Evolutionary conservation across 768 basidiomycete species (phyloP), one percentile per base, ranked within the genome.

Genomic region (Tylopilus intermedius): DNA sequence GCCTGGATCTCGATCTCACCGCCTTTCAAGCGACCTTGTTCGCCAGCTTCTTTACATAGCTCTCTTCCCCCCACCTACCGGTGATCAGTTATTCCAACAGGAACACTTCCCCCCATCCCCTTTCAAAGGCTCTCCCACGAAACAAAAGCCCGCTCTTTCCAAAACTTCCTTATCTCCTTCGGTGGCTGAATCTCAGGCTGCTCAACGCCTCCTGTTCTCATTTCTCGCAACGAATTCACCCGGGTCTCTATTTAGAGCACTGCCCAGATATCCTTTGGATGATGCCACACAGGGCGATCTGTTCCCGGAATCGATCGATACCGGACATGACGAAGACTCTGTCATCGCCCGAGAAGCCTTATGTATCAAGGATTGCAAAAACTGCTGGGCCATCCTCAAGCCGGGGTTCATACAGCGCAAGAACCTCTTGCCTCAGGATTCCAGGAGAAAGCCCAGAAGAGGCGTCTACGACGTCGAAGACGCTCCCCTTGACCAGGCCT

Each of bases 11-110:
- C 59, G 48, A 47, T 49, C 46, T 56, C 51, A 62, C 42, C 53
- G 37, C 53, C 32, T 47, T 32, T 30, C 14, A 15, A 57, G 85
- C 21, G 71, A 78, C 26, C 86, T 86, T 59, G 67, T 90, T 44
- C 76, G 84, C 35, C 85, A 87, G 49, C 71, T 88, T 13, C 67
- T 88, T 24, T 90, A 82, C 64, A 81, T 89, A 33, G 75, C 84
- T n/a, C 74, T 90, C 21, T 84, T 84, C 57, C 78, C 84, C 6
- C 72, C 77, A 6, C n/a, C 52, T 29, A 18, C 58, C n/a, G 40
- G 32, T 0, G 62, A 65, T 45, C 48, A 55, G 29, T 50, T 45
- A 9, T 52, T 48, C 39, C 58, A 63, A 11, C 57, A 61, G 14
- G 63, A 64, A 22, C 66, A 62, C 13, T 32, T 54, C 14, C 65